phyloP scores from a whole-genome alignment of 2,329 filamentous ascomycete genomes.

The Botrytis galanthina region DNA sequence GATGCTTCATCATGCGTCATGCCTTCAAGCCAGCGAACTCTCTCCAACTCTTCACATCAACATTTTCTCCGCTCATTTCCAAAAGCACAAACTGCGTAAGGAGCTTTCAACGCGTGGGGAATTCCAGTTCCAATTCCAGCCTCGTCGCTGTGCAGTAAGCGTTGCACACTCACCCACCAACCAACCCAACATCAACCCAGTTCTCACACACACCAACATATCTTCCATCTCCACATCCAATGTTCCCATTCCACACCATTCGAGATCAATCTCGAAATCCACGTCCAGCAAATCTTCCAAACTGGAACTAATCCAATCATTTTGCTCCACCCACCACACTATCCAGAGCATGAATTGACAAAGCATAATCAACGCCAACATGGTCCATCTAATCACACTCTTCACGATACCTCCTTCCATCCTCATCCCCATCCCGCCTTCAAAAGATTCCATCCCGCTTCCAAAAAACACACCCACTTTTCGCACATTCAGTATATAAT shows the following conservation, averaged over 20 bases:
- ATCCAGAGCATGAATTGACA: slow-evolving; percentile 17
- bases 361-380: slow-evolving; percentile 14
- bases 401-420: not conserved
- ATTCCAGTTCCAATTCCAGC: slow-evolving; percentile 4
- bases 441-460: not conserved
- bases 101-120: not conserved
- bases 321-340: slow-evolving; percentile 15
- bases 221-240: not conserved
- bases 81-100: not conserved
- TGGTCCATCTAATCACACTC: slow-evolving; percentile 12
- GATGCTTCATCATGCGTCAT: not conserved
- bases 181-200: slow-evolving; percentile 15
- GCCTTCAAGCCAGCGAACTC: not conserved
- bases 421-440: slow-evolving; percentile 2
- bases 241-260: not conserved
- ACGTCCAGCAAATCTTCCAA: not conserved
- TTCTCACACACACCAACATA: slow-evolving; percentile 4
- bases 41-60: not conserved
- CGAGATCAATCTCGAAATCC: slow-evolving; percentile 2
- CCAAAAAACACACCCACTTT: slow-evolving; percentile 8
- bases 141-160: not conserved
- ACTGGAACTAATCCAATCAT: not conserved
- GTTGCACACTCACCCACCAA: slow-evolving; percentile 7
- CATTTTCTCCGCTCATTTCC: not conserved
- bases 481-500: slow-evolving; percentile 20